Percentiles rank a stretch among this genome's conserved stretches.
Conservation (phyloP, 106 monocot species). For the Dendrobium nobile region DNA sequence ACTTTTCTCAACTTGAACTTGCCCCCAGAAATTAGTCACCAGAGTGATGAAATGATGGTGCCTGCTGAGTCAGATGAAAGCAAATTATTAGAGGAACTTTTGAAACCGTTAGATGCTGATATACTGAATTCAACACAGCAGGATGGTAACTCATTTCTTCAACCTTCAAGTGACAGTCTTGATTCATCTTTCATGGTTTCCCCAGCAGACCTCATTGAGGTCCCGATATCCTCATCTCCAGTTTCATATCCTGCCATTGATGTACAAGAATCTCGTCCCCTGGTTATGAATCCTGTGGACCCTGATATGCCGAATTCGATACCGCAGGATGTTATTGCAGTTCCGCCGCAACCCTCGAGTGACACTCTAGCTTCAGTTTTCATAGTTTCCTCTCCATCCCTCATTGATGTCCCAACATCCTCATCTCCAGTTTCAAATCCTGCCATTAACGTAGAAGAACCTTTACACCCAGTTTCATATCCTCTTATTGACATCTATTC, state of each 20-base stretch:
- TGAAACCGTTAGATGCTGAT: background rate
- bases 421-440: background rate
- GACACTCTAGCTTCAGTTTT: background rate
- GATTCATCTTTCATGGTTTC: background rate
- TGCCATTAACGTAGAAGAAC: background rate
- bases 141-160: background rate
- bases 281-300: background rate
- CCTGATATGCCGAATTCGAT: background rate
- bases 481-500: conserved; percentile 24
- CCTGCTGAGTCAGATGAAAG: background rate
- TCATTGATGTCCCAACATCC: background rate
- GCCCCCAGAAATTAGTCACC: conserved; percentile 22
- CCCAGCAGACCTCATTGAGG: background rate
- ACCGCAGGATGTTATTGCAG: background rate
- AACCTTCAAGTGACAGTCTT: background rate
- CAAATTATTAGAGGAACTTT: background rate
- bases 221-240: background rate
- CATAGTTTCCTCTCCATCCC: background rate
- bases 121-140: background rate
- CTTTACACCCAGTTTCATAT: conserved; percentile 11
- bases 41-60: background rate
- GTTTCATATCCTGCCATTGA: background rate
- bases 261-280: background rate
- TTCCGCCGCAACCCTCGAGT: background rate
- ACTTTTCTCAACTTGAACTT: conserved; percentile 33